Conservation (phyloP, 2,329 filamentous ascomycete species). For the Botrytis galanthina region DNA sequence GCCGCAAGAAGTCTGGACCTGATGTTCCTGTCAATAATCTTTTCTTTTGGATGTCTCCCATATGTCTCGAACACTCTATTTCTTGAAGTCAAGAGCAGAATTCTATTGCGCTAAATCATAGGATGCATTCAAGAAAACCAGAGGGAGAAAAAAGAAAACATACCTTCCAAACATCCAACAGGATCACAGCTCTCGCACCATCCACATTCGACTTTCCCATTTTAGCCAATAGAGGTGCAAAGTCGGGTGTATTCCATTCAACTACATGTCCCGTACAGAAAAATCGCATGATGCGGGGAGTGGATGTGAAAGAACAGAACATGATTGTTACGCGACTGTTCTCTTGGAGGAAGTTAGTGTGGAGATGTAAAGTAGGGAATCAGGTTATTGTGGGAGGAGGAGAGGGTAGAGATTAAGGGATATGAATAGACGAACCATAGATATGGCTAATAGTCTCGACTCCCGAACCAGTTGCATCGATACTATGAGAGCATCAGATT, state of each 20-base stretch:
- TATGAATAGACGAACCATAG: background rate
- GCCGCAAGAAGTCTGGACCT: constrained; percentile 66
- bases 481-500: background rate
- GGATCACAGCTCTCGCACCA: constrained; percentile 58
- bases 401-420: background rate
- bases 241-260: constrained; percentile 55
- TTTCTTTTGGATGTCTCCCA: background rate
- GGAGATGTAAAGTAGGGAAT: background rate
- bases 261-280: constrained; percentile 60
- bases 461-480: constrained; percentile 13
- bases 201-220: constrained; percentile 47
- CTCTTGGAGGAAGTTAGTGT: constrained; percentile 52
- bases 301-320: constrained; percentile 63
- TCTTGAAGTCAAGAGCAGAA: background rate
- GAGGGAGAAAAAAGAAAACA: background rate
- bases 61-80: too few relatives aligned
- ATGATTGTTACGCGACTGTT: constrained; percentile 73
- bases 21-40: constrained; percentile 31
- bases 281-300: constrained; percentile 61
- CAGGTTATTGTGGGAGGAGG: too few relatives aligned
- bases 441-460: constrained; percentile 20
- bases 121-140: background rate
- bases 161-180: constrained; percentile 53
- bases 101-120: background rate
- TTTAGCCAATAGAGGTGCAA: constrained; percentile 43